Conservation (phyloP, 2,329 filamentous ascomycete species). For the Aureobasidium sp. region DNA sequence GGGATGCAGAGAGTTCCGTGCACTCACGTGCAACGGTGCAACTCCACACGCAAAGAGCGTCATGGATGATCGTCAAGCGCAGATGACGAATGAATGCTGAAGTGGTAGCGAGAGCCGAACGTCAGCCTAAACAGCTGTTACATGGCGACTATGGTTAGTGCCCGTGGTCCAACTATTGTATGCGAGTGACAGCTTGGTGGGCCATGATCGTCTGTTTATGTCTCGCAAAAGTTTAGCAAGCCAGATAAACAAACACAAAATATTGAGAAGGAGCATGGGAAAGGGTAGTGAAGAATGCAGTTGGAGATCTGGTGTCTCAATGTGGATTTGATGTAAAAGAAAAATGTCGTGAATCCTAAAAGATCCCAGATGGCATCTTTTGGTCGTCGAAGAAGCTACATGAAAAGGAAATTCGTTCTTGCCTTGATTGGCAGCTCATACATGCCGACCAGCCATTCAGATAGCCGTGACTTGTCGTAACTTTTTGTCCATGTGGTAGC, state of each 20-base stretch:
- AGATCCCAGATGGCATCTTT: slow-evolving; percentile 11
- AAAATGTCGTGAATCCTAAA: slow-evolving; percentile 12
- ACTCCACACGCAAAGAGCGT: slow-evolving; percentile 1
- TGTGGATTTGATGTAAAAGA: background rate
- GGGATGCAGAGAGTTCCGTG: slow-evolving; percentile 2
- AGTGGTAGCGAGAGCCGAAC: background rate
- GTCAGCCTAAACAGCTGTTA: background rate
- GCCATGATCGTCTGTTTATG: background rate
- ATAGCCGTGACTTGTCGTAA: slow-evolving; percentile 6
- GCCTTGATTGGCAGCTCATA: background rate
- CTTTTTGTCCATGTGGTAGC: background rate
- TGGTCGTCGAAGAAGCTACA: slow-evolving; percentile 9
- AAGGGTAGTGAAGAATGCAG: background rate
- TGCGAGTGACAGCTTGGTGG: background rate
- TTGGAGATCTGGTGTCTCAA: background rate
- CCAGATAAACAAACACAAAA: background rate
- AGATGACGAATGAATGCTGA: background rate
- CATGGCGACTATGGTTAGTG: background rate
- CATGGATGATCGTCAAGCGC: background rate
- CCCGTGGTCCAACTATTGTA: background rate
- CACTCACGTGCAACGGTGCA: background rate
- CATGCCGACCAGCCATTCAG: background rate
- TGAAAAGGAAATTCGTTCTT: slow-evolving; percentile 11
- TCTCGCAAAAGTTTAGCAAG: background rate
- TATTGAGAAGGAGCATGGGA: background rate